These are phyloP conservation scores for Stereum hirsutum DNA, from an alignment of 1,284 basidiomycete species.

Conservation along the genomic window DNA sequence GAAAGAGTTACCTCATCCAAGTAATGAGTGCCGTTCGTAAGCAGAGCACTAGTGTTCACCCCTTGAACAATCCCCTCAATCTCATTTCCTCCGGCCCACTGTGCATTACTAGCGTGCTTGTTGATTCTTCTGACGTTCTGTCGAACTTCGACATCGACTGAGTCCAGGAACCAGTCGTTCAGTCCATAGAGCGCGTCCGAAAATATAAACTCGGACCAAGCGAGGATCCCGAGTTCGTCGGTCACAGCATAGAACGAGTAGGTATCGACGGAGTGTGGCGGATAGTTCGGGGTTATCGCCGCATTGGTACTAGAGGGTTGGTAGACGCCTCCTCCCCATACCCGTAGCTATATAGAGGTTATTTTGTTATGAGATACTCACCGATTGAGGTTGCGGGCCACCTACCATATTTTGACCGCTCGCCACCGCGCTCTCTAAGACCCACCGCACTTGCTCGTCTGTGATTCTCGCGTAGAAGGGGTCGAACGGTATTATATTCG, in stretches of 20 bases:
- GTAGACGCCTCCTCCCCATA: constrained; percentile 51
- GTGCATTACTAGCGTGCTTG: constrained; percentile 46
- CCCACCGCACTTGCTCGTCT: constrained; percentile 42
- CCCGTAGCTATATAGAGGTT: constrained; percentile 31
- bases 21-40: constrained; percentile 35
- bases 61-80: constrained; percentile 43
- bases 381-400: too few species aligned
- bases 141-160: constrained; percentile 44
- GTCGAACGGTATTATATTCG: constrained; percentile 53
- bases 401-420: constrained; percentile 55
- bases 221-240: constrained; percentile 55
- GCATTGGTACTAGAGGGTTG: constrained; percentile 31
- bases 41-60: constrained; percentile 24
- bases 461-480: constrained; percentile 46
- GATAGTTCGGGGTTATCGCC: constrained; percentile 21
- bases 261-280: constrained; percentile 33
- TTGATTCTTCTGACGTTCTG: constrained; percentile 51
- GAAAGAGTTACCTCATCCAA: constrained; percentile 46
- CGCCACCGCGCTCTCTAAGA: constrained; percentile 42
- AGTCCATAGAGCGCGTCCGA: constrained; percentile 51
- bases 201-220: constrained; percentile 60
- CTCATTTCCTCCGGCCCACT: constrained; percentile 58
- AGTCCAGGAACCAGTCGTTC: constrained; percentile 42
- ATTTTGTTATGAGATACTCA: too few species aligned
- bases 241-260: constrained; percentile 52